Percentiles rank a stretch among this genome's conserved stretches.
Conservation (phyloP, 1,284 basidiomycete genomes). For the Sutorius eximius region DNA sequence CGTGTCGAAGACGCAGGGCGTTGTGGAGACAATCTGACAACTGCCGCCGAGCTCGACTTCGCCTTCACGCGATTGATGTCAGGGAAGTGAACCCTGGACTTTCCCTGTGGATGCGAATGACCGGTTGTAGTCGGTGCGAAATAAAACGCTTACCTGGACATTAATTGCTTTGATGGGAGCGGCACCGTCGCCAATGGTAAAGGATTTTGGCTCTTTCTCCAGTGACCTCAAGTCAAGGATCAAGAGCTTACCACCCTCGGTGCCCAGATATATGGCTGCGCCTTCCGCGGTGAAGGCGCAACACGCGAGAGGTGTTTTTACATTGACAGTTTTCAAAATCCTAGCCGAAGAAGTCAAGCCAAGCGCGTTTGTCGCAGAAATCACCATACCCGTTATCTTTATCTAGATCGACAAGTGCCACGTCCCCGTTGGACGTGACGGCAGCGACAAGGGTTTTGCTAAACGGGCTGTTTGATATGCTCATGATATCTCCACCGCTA, state of each 20-base stretch:
- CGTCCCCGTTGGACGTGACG: constrained; percentile 51
- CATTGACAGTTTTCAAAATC: constrained; percentile 52
- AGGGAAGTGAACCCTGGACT: constrained; percentile 28
- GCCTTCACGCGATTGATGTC: constrained; percentile 7
- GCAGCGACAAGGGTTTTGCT: constrained; percentile 67
- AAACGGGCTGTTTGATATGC: constrained; percentile 65
- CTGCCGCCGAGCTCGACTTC: constrained; percentile 11
- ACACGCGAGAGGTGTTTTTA: constrained; percentile 54
- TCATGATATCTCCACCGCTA: constrained; percentile 47
- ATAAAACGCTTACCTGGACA: constrained; percentile 48
- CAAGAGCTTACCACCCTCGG: constrained; percentile 59
- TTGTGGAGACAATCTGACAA: constrained; percentile 16
- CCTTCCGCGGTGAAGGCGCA: constrained; percentile 68
- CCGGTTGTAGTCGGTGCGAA: background rate
- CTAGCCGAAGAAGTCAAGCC: constrained; percentile 35
- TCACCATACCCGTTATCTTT: constrained; percentile 65
- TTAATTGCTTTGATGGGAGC: constrained; percentile 50
- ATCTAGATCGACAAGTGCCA: constrained; percentile 65
- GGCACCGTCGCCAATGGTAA: constrained; percentile 49
- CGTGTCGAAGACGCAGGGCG: constrained; percentile 9
- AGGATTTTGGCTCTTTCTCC: constrained; percentile 57
- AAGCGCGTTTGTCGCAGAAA: background rate
- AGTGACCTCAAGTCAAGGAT: constrained; percentile 61
- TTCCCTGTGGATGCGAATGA: constrained; percentile 35
- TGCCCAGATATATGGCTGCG: constrained; percentile 61